Base-by-base conservation (phyloP, 2,329 filamentous ascomycete species). In the Capronia coronata region DNA sequence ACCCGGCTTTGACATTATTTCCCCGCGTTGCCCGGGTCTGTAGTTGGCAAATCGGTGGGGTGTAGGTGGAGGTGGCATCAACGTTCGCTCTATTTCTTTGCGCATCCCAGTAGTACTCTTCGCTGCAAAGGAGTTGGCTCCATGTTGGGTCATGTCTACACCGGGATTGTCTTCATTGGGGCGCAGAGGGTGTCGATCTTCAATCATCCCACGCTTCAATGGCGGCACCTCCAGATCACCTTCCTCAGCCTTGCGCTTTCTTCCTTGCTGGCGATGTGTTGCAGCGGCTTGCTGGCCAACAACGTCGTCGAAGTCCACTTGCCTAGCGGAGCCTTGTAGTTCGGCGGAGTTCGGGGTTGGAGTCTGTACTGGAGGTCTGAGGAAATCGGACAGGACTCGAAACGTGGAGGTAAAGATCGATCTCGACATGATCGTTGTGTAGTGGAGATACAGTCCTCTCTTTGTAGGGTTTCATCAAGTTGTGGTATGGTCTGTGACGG, bases 11-110 rank as follows among this genome's bases (percentile, higher is more conserved):
- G 39, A 2, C 1, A 22, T 16, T 39, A 39, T 11, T 14, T 41
- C 34, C 38, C 4, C 10, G 3, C 19, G 19, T 10, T n/a, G 38
- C 18, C 25, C 18, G 6, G 35, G 21, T 37, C 22, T 14, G 6
- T 22, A n/a, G 13, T 29, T 49, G 22, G 27, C 27, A 27, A 38
- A 23, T 10, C 25, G 18, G 9, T 34, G 32, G 2, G 45, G 51
- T 11, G 54, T 54, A 22, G 49, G 22, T 40, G 57, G 57, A 34
- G 57, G 57, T 16, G 57, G 57, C 57, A 59, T 59, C 35, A 59
- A 40, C 2, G 40, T 32, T 23, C 55, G 49, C 27, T 58, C 52
- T 14, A 40, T n/a, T 2, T 51, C 43, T 3, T 45, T 42, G 19
- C 48, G 32, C 8, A 37, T 35, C 23, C 30, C 14, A 13, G 16